Percentiles rank a stretch among this genome's conserved stretches.
Conservation (phyloP, 129 eudicot species). For the Helianthus annuus region DNA sequence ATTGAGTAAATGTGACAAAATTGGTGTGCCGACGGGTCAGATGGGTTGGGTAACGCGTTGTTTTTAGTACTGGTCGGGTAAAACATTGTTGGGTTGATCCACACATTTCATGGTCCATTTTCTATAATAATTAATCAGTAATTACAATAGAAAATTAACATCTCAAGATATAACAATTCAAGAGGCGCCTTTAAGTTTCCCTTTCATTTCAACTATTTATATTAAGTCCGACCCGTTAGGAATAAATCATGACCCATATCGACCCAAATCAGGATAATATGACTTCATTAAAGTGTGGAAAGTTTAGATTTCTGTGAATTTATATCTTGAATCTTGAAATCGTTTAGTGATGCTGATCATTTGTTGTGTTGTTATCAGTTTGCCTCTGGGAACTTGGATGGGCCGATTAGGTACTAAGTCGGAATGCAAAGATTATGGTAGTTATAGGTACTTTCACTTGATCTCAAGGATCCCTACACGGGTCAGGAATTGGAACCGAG, state of each 20-base stretch:
- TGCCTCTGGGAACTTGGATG: slow-evolving; percentile 95
- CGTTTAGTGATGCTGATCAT: slow-evolving; percentile 10
- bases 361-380: slow-evolving; percentile 50
- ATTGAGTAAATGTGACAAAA: not conserved
- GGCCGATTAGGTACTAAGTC: slow-evolving; percentile 74
- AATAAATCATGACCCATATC: not conserved
- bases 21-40: not conserved
- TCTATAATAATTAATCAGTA: not conserved
- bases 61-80: not conserved
- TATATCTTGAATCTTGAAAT: not conserved
- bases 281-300: not conserved
- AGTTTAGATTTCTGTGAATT: not conserved
- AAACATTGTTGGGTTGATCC: not conserved
- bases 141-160: not conserved
- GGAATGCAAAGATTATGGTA: slow-evolving; percentile 19
- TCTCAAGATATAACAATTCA: not conserved
- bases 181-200: not conserved
- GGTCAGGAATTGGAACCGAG: slow-evolving; percentile 16
- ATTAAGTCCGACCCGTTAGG: not conserved
- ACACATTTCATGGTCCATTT: slow-evolving; percentile 3
- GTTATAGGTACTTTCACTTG: not conserved
- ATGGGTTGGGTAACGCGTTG: not conserved
- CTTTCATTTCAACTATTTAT: not conserved
- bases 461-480: slow-evolving; percentile 10
- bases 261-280: not conserved